phyloP scores from a whole-genome alignment of 371 early-diverging fungal genomes.

The Smittium mucronatum region DNA sequence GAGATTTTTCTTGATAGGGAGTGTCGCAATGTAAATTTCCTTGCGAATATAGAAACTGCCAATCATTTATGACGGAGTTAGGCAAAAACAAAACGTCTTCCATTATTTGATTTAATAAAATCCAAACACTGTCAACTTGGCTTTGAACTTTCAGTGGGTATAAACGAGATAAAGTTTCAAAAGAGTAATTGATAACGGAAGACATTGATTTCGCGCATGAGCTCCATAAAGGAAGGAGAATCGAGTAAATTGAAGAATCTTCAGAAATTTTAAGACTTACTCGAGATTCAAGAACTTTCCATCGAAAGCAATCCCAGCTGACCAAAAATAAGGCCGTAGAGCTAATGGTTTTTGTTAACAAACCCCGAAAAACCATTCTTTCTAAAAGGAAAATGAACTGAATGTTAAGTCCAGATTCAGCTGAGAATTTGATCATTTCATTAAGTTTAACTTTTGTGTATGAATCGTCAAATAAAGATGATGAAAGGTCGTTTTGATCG shows the following conservation, averaged over 20 bases:
- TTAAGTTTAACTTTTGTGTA: not conserved
- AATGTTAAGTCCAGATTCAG: not conserved
- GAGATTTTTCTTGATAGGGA: not conserved
- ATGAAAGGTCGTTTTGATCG: not conserved
- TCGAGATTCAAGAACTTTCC: not conserved
- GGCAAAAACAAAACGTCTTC: not conserved
- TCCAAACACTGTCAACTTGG: not conserved
- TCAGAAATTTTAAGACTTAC: not conserved
- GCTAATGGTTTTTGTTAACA: not conserved
- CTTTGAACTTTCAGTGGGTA: not conserved
- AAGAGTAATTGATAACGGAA: not conserved
- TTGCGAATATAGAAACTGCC: not conserved
- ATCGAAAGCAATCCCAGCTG: not conserved
- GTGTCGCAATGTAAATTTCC: not conserved
- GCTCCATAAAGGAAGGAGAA: not conserved
- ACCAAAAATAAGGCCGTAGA: not conserved
- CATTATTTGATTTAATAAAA: not conserved
- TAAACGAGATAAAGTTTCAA: not conserved
- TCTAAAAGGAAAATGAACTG: not conserved
- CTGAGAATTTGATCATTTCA: not conserved
- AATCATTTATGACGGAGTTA: not conserved
- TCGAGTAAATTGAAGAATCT: not conserved
- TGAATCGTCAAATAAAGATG: no score
- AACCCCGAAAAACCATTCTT: not conserved
- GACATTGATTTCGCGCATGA: not conserved